Evolutionary conservation across 2,329 filamentous ascomycete species (phyloP), one percentile per base, ranked within the genome.

Genomic region (Elsinoe batatas): DNA sequence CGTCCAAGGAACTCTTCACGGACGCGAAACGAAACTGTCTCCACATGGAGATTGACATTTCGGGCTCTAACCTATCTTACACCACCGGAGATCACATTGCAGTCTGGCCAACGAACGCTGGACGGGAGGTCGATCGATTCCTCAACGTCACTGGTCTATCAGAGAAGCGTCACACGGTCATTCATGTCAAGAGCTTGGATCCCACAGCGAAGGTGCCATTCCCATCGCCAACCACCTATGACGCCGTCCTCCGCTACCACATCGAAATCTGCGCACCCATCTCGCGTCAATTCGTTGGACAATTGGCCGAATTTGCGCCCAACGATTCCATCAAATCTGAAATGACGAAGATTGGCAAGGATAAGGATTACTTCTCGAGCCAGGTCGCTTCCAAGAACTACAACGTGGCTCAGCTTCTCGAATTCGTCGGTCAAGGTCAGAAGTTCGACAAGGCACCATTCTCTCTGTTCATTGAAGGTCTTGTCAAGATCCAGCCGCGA

Each of bases 31-130:
- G 94, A 59, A 96, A 97, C 77, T 98, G 93, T 69, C 77, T 98
- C 62, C 94, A 98, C 72, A 83, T 97, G 80, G 94, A 98, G 71
- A 83, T 98, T 61, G 89, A 94, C 68, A 82, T 98, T 64, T 86
- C 84, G 65, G 88, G 83, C 63, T 95, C 91, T 54, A 95, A 94
- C 69, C 77, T 98, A 60, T 83, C 80, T 43, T 98, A 98, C 76
- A 89, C 94, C 64, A 98, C 93, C 53, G 93, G 93, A 69, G 94
- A 98, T 68, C 94, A 98, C 71, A 87, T 98, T 67, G 93, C 93
- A 40, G 75, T 98, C 65, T 98, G 94, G 94, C 93, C 94, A 36
- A 95, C 89, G 51, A 98, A 98, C 71, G 79, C 93, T 57, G 93
- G 93, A 57, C 83, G 82, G 61, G 91, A 97, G 71, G 91, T 96